Base-by-base conservation (phyloP, 1,284 basidiomycete genomes). In the Ceratobasidium sp. region DNA sequence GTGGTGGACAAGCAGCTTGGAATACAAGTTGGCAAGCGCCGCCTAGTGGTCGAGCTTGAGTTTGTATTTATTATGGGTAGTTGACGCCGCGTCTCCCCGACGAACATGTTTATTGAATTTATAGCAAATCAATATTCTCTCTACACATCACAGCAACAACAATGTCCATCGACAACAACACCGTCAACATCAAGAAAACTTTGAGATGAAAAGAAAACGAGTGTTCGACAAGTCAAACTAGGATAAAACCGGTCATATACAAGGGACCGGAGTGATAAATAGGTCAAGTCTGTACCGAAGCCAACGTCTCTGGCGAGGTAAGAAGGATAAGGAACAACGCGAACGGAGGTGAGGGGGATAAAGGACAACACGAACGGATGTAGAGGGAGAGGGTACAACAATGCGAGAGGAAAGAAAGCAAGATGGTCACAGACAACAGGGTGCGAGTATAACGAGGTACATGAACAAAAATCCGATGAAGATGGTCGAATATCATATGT, bases 271-370 rank as follows among this genome's bases (percentile, higher is more conserved):
- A 12, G 23, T 33, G 57, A 62, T 62, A 62, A 62, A 38, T 38
- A 62, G 15, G 40, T 62, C 12, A 62, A 62, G 33, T 13, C 28
- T 40, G 59, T 33, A 40, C 59, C 59, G 33, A 20, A 17, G 59
- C 33, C 59, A 62, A 62, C 40, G 59, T 59, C 57, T 28, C 57
- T 59, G 57, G 23, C 57, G 48, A 50, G 17, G 48, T 6, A 52
- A 50, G 28, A 52, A 52, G 23, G n/a, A 52, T 33, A 15, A 56
- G 9, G 26, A 26, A 67, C 28, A 54, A n/a, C 56, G n/a, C 48
- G 48, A 28, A 28, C 23, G 40, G 33, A 15, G 28, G 65, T 9
- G 33, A 38, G 26, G 33, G 9, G 23, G 12, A 13, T 26, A 68
- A 56, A 15, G 26, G 28, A 67, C 28, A 54, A n/a, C 56, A 17